A percentile compares a stretch with the other conserved stretches of the same genome.
Conservation (phyloP, 2,329 filamentous ascomycete species). For the Nannizziopsis barbatae region DNA sequence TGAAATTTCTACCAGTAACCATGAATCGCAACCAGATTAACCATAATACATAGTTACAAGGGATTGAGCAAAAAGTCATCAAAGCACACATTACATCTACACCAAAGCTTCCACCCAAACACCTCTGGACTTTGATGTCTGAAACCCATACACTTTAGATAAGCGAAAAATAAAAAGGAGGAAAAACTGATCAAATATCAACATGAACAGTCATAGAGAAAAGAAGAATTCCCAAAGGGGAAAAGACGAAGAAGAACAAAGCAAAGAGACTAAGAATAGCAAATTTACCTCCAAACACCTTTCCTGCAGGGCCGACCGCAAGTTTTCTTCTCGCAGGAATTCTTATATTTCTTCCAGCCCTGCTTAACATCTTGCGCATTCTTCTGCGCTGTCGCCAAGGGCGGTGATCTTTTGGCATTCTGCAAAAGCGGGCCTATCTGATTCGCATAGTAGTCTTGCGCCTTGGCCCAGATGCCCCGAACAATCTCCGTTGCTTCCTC, state of each 20-base stretch:
- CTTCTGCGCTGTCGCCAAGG: slow-evolving; percentile 28
- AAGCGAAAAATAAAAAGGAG: no score
- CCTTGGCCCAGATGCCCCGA: slow-evolving; percentile 20
- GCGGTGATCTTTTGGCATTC: slow-evolving; percentile 21
- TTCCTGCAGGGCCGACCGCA: neutral
- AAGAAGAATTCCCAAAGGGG: neutral
- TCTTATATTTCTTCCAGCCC: neutral
- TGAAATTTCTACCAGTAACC: neutral
- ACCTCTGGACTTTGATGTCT: slow-evolving; percentile 1
- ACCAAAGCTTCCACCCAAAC: slow-evolving; percentile 1
- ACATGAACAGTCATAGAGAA: neutral
- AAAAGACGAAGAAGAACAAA: neutral
- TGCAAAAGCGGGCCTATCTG: slow-evolving; percentile 22
- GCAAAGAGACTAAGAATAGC: neutral
- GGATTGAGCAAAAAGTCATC: neutral
- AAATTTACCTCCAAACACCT: neutral
- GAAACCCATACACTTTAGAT: neutral
- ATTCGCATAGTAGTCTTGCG: slow-evolving; percentile 12
- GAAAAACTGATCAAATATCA: neutral
- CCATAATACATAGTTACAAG: no score
- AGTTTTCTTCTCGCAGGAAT: neutral
- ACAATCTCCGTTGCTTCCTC: slow-evolving; percentile 22
- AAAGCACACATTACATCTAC: no score
- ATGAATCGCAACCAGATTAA: no score
- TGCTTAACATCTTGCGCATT: slow-evolving; percentile 15